Base-by-base conservation (phyloP, 108 stramenopile species). In the Stephanodiscus minutulus region DNA sequence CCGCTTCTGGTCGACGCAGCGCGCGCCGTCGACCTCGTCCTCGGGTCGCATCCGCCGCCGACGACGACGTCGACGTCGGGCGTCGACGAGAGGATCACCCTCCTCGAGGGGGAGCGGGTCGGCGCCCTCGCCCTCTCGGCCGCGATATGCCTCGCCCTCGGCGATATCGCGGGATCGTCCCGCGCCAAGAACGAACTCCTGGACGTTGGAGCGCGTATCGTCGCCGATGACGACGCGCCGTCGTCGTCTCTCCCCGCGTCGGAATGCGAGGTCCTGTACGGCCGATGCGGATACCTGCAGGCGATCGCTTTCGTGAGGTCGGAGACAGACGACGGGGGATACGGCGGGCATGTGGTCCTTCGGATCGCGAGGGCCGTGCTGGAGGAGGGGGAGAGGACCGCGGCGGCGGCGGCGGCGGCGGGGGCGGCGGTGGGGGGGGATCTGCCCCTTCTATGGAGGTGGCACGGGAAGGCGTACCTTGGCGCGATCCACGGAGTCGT, bases 401-500 rank as follows among this genome's bases (percentile, higher is more conserved):
- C 82, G 22, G 44, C 28, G 11, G 72, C 60, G 31, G n/a, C 10
- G n/a, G 43, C 43, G 21, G n/a, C 10, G n/a, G 43, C 49, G 9
- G 25, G 52, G 24, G 22, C 22, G 9, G 15, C 8, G 9, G 11
- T 22, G 20, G 10, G 10, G n/a, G 27, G 52, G 31, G 20, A 61
- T 28, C 35, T 77, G 13, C 81, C 73, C 29, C 76, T 84, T 1
- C 56, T 87, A 10, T 86, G 86, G 84, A 63, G 82, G 54, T 88
- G 88, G 88, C 80, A 86, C 29, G 68, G 50, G 18, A 86, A 87
- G 59, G 37, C 81, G 20, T 91, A 91, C 36, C 65, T 93, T n/a
- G 92, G 92, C 12, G 87, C 92, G 29, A 82, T 83, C 5, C 86
- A 88, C 54, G 92, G 92, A 1, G 74, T 91, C 1, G 79, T 68